Conservation (phyloP, 495 filamentous ascomycete species). For the Zalerion maritima region DNA sequence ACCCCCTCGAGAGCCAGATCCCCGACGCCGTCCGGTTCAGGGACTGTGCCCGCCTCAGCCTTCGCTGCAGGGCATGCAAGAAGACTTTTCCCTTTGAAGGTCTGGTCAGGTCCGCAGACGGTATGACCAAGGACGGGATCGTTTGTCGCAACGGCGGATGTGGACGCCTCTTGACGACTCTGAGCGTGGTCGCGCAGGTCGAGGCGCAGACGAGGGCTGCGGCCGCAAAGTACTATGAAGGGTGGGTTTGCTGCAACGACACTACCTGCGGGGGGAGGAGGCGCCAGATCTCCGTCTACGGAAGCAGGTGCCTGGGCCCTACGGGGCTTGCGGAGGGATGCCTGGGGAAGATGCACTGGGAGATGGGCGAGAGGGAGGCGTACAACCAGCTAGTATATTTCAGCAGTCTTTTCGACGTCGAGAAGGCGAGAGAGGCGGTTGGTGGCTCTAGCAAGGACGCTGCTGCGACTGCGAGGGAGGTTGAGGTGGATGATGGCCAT, state of each 20-base stretch:
- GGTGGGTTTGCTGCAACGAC: conserved; percentile 83
- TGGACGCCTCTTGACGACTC: conserved; percentile 44
- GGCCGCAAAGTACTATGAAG: conserved; percentile 77
- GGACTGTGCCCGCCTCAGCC: conserved; percentile 52
- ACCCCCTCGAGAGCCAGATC: conserved; percentile 84
- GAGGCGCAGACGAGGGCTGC: conserved; percentile 68
- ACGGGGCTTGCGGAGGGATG: conserved; percentile 70
- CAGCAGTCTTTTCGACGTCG: conserved; percentile 72
- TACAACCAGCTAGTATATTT: conserved; percentile 95
- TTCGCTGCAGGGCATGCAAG: conserved; percentile 74
- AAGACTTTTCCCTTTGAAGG: conserved; percentile 59
- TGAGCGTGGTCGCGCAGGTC: conserved; percentile 71
- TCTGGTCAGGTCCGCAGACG: conserved; percentile 37
- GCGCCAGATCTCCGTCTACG: conserved; percentile 82
- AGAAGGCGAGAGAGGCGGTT: conserved; percentile 47
- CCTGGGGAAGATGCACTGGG: conserved; percentile 75
- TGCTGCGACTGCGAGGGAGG: conserved; percentile 21
- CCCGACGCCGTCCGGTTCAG: conserved; percentile 77
- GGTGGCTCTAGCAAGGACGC: conserved; percentile 23
- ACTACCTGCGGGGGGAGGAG: conserved; percentile 74
- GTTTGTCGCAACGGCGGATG: conserved; percentile 57
- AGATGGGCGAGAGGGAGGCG: conserved; percentile 72
- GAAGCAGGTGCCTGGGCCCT: conserved; percentile 76
- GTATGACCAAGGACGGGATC: conserved; percentile 58
- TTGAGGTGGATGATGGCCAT: conserved; percentile 23